These are phyloP conservation scores for Pythium plurisporium DNA, from an alignment of 352 stramenopile genomes.

Conservation along the genomic window DNA sequence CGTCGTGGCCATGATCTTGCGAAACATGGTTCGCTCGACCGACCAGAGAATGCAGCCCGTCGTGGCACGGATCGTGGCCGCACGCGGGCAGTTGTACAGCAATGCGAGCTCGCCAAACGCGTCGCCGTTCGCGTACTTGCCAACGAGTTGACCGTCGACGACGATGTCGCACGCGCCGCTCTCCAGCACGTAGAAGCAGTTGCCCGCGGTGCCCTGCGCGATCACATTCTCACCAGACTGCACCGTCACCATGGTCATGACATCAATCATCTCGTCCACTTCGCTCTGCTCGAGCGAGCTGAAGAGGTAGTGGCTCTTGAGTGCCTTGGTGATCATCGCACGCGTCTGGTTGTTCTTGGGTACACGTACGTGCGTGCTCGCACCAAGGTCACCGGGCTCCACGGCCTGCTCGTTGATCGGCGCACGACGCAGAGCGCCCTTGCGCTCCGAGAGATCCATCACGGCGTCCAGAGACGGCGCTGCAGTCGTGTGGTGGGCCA, in stretches of 20 bases:
- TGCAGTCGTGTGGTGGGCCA: constrained; percentile 1
- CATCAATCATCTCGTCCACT: constrained; percentile 80
- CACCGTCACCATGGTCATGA: constrained; percentile 75
- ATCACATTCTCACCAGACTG: constrained; percentile 68
- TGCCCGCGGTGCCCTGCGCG: constrained; percentile 76
- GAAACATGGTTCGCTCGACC: constrained; percentile 87
- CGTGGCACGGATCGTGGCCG: constrained; percentile 89
- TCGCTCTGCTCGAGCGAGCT: constrained; percentile 66
- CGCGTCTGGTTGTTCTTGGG: constrained; percentile 72
- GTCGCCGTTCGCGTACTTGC: constrained; percentile 70
- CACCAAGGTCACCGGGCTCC: constrained; percentile 54
- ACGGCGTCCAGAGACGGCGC: constrained; percentile 26
- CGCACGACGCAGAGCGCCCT: constrained; percentile 52
- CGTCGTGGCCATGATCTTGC: constrained; percentile 78
- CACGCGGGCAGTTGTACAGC: constrained; percentile 95
- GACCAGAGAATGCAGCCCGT: constrained; percentile 89
- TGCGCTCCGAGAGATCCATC: constrained; percentile 49
- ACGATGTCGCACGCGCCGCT: constrained; percentile 86
- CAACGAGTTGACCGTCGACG: constrained; percentile 74
- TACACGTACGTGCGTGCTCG: constrained; percentile 43
- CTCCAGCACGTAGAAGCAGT: constrained; percentile 94
- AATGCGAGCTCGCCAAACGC: constrained; percentile 96
- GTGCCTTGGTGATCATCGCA: constrained; percentile 70
- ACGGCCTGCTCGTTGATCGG: constrained; percentile 78
- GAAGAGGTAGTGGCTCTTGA: constrained; percentile 84